Conservation (phyloP, 805 yeast genomes). For the Sugiyamaella smithiae region DNA sequence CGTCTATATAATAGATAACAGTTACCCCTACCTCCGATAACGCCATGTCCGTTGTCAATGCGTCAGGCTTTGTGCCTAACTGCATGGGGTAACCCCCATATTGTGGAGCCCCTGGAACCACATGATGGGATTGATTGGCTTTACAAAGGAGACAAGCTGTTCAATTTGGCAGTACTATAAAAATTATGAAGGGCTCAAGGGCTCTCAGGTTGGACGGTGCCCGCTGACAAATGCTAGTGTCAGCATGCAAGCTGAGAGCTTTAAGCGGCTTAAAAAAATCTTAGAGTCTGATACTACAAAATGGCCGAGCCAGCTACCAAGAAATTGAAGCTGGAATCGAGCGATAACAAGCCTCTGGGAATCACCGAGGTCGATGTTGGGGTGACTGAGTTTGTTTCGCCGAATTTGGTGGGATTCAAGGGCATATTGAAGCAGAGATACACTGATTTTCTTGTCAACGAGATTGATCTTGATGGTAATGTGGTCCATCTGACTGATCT, state of each 20-base stretch:
- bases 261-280: constrained; percentile 1
- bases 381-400: constrained; percentile 65
- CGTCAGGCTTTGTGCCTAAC: not conserved
- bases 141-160: no score
- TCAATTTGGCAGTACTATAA: no score
- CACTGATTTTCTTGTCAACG: constrained; percentile 92
- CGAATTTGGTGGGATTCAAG: constrained; percentile 56
- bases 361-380: constrained; percentile 82
- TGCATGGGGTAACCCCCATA: no score
- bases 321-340: constrained; percentile 3
- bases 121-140: no score
- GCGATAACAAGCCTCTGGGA: constrained; percentile 32
- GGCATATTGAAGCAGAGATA: constrained; percentile 87
- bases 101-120: no score
- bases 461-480: constrained; percentile 62
- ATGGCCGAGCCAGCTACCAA: constrained; percentile 5
- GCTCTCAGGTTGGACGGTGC: no score
- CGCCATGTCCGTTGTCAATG: not conserved
- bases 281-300: not conserved
- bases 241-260: constrained; percentile 2
- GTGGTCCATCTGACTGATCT: constrained; percentile 75
- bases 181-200: no score
- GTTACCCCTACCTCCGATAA: not conserved
- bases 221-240: not conserved
- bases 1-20: constrained; percentile 1